Percentiles rank a stretch among this genome's conserved stretches.
Evolutionary conservation across 805 yeast species (phyloP).

Genomic region (Yamadazyma tumulicola): DNA sequence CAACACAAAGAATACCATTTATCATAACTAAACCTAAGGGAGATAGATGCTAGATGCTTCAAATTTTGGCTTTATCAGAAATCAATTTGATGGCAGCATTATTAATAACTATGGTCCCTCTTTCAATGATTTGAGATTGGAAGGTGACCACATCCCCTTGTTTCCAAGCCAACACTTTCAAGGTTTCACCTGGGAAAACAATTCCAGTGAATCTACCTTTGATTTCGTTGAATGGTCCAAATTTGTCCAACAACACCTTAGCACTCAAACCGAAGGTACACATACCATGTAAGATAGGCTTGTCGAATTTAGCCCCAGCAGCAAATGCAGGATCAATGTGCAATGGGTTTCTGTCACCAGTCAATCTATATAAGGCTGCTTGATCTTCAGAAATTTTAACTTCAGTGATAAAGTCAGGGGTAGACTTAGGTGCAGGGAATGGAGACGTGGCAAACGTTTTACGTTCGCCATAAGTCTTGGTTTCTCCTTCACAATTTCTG

Average conservation of each 20-base stretch:
- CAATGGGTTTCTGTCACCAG: conserved; percentile 93
- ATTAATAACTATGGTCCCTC: conserved; percentile 74
- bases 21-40: neutral
- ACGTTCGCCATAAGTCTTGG: conserved; percentile 46
- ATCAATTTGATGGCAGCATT: conserved; percentile 76
- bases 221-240: conserved; percentile 77
- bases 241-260: conserved; percentile 72
- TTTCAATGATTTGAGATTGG: conserved; percentile 78
- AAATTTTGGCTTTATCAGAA: conserved; percentile 39
- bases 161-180: conserved; percentile 83
- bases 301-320: conserved; percentile 75
- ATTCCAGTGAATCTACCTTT: conserved; percentile 88
- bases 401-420: conserved; percentile 64
- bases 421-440: conserved; percentile 58
- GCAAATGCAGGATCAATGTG: conserved; percentile 94
- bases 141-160: conserved; percentile 66
- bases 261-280: conserved; percentile 81
- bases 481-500: conserved; percentile 65
- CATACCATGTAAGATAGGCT: conserved; percentile 91
- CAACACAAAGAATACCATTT: neutral
- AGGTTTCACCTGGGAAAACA: conserved; percentile 92
- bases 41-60: conserved; percentile 4
- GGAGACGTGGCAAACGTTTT: conserved; percentile 58
- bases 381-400: conserved; percentile 63
- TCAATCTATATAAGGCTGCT: conserved; percentile 86